These are phyloP conservation scores for Zalaria obscura DNA, from an alignment of 2,329 filamentous ascomycete genomes.

Conservation along the genomic window DNA sequence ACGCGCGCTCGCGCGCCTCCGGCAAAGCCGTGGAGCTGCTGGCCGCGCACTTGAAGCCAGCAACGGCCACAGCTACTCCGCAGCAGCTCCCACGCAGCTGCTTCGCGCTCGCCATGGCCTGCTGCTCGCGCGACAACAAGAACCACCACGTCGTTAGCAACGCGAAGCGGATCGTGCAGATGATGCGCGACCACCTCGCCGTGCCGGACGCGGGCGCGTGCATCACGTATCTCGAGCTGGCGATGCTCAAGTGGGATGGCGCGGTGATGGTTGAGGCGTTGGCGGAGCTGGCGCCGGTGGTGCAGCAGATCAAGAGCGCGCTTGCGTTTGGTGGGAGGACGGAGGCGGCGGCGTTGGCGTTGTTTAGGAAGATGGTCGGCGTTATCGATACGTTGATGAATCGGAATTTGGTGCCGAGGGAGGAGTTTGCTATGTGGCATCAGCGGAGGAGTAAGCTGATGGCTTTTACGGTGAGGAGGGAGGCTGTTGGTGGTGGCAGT, in stretches of 20 bases:
- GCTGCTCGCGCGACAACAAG: slow-evolving; percentile 61
- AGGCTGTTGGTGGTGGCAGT: too few relatives aligned
- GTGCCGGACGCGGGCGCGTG: slow-evolving; percentile 39
- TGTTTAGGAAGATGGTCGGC: slow-evolving; percentile 12
- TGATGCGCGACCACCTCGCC: slow-evolving; percentile 38
- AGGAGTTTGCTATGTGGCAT: slow-evolving; percentile 8
- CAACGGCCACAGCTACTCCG: slow-evolving; percentile 20
- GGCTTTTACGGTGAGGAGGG: slow-evolving; percentile 2
- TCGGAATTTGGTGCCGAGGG: slow-evolving; percentile 9
- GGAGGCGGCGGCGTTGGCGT: not conserved
- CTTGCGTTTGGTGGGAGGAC: slow-evolving; percentile 9
- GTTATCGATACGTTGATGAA: slow-evolving; percentile 15
- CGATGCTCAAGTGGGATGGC: slow-evolving; percentile 27
- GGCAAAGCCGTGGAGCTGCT: slow-evolving; percentile 46
- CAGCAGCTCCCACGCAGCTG: slow-evolving; percentile 29
- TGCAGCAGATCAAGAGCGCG: slow-evolving; percentile 10
- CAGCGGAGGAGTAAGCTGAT: slow-evolving; percentile 9
- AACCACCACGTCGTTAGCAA: slow-evolving; percentile 56
- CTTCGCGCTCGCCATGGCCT: slow-evolving; percentile 59
- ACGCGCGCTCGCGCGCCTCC: slow-evolving; percentile 54
- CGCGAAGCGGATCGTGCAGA: slow-evolving; percentile 49
- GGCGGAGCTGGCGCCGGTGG: slow-evolving; percentile 10
- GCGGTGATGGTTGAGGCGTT: slow-evolving; percentile 13
- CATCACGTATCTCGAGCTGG: slow-evolving; percentile 42
- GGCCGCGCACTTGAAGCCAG: slow-evolving; percentile 12